Base-by-base conservation (phyloP, 495 filamentous ascomycete species). In the Neurospora sp. region DNA sequence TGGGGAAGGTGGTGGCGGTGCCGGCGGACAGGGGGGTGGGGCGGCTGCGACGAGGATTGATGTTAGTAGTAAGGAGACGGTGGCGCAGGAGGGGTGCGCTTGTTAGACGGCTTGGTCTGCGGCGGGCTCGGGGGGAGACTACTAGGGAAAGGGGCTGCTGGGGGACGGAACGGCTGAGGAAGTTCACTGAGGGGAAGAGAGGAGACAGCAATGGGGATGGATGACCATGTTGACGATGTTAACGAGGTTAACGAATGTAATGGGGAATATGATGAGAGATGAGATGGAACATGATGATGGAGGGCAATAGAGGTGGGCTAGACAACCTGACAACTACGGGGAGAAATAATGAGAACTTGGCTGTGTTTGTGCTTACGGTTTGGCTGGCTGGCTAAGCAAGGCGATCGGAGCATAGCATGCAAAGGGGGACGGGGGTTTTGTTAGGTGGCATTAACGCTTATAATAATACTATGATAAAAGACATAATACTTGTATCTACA, bases 31-130 rank as follows among this genome's bases (percentile, higher is more conserved):
- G 3, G 31, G 31, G 0, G 35, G 35, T 35, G 49, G 49, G 11
- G 49, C 49, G 27, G 23, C 46, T 9, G 54, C 14, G 54, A 66
- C 54, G 83, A 92, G 95, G 93, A 97, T 97, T 79, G 94, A 98
- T 84, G 95, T 98, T 76, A 95, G 95, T 79, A 97, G 95, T 77
- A 94, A 91, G 72, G 89, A 88, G 76, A 87, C 91, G 54, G 54
- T 66, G 74, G 88, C 85, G 78, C 93, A 95, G 81, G 92, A 97
- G 72, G 90, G 93, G 74, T 96, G 94, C 82, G 87, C 91, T 69
- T 97, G 94, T 82, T 97, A 88, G 77, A 73, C 40, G 39, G 14
- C 44, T 31, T 37, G 40, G 37, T 9, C 27, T 14, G 35, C 31
- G 31, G 31, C 35, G 4, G 35, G 35, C 35, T 35, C 35, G 4